Conservation (phyloP, 108 stramenopile species). For the Skeletonema grethae region DNA sequence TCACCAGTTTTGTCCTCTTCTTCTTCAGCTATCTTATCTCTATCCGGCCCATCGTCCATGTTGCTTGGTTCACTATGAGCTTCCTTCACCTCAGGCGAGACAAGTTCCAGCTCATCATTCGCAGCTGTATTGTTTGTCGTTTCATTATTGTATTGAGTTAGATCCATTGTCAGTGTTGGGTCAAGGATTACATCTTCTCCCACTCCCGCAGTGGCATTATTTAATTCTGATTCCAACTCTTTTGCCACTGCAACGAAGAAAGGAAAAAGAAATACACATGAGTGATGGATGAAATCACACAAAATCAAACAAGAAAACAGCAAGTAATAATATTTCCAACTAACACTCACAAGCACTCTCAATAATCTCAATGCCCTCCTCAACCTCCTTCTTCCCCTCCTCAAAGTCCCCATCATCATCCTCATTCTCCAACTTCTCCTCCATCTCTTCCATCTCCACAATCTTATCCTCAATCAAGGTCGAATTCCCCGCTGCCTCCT, state of each 20-base stretch:
- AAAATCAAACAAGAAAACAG: neutral
- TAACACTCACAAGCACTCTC: neutral
- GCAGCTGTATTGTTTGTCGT: constrained; percentile 23
- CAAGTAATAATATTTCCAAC: neutral
- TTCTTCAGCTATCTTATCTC: neutral
- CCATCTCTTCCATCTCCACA: constrained; percentile 1
- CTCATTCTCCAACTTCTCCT: neutral
- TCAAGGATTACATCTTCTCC: constrained; percentile 21
- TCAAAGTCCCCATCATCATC: constrained; percentile 19
- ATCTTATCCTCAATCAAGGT: neutral
- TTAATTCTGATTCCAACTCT: neutral
- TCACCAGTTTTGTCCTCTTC: neutral
- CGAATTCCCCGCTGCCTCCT: neutral
- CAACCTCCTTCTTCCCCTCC: neutral
- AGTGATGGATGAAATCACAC: neutral
- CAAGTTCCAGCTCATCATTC: neutral
- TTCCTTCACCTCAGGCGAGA: constrained; percentile 1
- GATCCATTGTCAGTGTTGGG: constrained; percentile 44
- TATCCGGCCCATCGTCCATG: neutral
- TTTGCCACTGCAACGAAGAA: neutral
- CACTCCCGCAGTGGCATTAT: constrained; percentile 6
- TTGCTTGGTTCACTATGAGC: constrained; percentile 3
- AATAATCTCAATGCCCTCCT: constrained; percentile 1
- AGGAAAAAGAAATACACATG: neutral
- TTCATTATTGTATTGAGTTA: constrained; percentile 18